A percentile compares a stretch with the other conserved stretches of the same genome.
These are phyloP conservation scores for Aureobasidium leucospermi DNA, from an alignment of 2,329 filamentous ascomycete genomes.

Conservation along the genomic window DNA sequence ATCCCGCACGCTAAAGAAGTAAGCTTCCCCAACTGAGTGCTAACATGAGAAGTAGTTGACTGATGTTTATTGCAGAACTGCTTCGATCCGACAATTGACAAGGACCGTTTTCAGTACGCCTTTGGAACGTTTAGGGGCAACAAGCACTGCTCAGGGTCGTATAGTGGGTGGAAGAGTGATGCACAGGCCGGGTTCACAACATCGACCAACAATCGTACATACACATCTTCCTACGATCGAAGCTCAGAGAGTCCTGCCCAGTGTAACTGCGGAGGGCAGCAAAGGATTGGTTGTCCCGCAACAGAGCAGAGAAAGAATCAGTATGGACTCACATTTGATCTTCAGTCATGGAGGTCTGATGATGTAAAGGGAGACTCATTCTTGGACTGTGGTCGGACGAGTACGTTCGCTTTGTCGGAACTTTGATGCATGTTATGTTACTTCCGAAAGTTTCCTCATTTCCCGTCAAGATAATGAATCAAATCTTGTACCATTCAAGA, in stretches of 20 bases:
- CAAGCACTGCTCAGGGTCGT: neutral
- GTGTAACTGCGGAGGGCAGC: neutral
- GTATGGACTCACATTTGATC: slow-evolving; percentile 3
- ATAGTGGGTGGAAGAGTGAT: neutral
- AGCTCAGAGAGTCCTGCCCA: neutral
- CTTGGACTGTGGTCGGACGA: too few relatives aligned
- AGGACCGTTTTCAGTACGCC: neutral
- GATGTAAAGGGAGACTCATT: neutral
- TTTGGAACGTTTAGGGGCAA: neutral
- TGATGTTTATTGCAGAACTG: neutral
- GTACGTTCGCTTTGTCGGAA: too few relatives aligned
- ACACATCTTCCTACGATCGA: neutral
- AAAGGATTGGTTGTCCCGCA: neutral
- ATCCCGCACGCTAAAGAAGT: neutral
- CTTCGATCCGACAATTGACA: neutral
- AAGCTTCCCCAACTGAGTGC: neutral
- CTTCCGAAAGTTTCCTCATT: too few relatives aligned
- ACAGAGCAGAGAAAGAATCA: neutral
- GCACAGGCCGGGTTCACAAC: neutral
- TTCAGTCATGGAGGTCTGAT: slow-evolving; percentile 1
- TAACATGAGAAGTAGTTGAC: neutral
- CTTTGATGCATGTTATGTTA: too few relatives aligned
- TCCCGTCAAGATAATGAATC: too few relatives aligned
- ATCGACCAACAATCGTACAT: neutral
- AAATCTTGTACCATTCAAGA: too few relatives aligned